These are phyloP conservation scores for Scheffersomyces amazonensis DNA, from an alignment of 805 yeast species.

Conservation along the genomic window DNA sequence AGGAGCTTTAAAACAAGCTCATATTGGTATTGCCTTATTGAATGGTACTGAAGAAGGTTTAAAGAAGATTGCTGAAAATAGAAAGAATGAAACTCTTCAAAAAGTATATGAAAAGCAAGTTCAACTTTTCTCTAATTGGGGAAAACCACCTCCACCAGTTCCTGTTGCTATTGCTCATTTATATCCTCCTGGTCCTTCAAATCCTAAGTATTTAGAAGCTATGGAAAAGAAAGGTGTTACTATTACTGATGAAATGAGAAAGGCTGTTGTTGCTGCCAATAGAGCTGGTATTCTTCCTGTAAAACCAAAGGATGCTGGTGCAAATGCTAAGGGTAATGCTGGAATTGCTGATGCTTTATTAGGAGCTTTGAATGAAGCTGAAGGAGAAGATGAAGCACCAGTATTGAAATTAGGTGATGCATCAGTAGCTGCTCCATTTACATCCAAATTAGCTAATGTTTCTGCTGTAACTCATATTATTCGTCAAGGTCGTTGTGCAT, in stretches of 20 bases:
- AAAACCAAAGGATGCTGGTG: neutral
- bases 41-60: constrained; percentile 95
- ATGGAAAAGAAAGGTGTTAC: constrained; percentile 80
- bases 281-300: constrained; percentile 8
- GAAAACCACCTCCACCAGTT: constrained; percentile 76
- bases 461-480: constrained; percentile 89
- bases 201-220: constrained; percentile 85
- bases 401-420: constrained; percentile 95
- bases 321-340: constrained; percentile 8
- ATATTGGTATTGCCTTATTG: constrained; percentile 94
- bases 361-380: constrained; percentile 49
- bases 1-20: constrained; percentile 98
- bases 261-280: constrained; percentile 54
- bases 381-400: constrained; percentile 85
- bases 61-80: constrained; percentile 82
- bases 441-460: constrained; percentile 90
- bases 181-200: constrained; percentile 92
- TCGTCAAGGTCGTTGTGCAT: constrained; percentile 97
- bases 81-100: constrained; percentile 60
- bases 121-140: constrained; percentile 76
- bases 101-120: constrained; percentile 82
- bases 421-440: constrained; percentile 98
- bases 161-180: constrained; percentile 89
- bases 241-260: constrained; percentile 71
- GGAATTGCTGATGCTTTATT: constrained; percentile 63